Evolutionary conservation across 2,329 filamentous ascomycete species (phyloP).

Genomic region (Aspergillus pseudoglaucus): DNA sequence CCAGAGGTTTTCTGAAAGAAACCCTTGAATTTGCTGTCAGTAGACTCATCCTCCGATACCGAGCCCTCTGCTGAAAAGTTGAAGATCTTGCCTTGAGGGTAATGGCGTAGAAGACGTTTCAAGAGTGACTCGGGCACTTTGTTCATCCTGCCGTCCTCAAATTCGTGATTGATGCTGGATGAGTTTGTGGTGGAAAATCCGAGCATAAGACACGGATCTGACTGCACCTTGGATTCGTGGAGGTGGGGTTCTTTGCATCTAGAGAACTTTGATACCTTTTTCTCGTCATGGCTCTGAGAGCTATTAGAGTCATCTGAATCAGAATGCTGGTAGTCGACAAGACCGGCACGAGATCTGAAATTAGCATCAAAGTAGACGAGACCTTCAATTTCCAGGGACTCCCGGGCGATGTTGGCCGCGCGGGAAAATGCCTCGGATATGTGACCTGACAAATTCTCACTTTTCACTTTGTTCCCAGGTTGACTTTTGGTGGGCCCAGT

Average conservation of each 20-base stretch:
- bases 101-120: slow-evolving; percentile 36
- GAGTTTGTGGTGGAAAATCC: slow-evolving; percentile 9
- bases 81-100: slow-evolving; percentile 45
- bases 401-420: slow-evolving; percentile 37
- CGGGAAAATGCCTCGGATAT: slow-evolving; percentile 31
- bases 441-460: too few species aligned
- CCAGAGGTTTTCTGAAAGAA: neutral
- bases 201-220: slow-evolving; percentile 7
- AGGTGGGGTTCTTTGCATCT: too few species aligned
- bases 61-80: slow-evolving; percentile 38
- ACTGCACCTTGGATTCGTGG: neutral
- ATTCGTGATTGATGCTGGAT: slow-evolving; percentile 21
- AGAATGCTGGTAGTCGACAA: neutral
- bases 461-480: too few species aligned
- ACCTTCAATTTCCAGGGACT: slow-evolving; percentile 35
- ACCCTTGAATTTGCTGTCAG: slow-evolving; percentile 5
- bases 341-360: neutral
- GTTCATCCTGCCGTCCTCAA: slow-evolving; percentile 6
- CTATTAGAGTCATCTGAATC: neutral
- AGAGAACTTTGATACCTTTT: too few species aligned
- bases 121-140: slow-evolving; percentile 37
- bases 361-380: slow-evolving; percentile 19
- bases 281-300: neutral
- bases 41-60: slow-evolving; percentile 18
- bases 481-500: too few species aligned